A percentile compares a stretch with the other conserved stretches of the same genome.
Conservation (phyloP, 441 rosid species). For the Erodium texanum region DNA sequence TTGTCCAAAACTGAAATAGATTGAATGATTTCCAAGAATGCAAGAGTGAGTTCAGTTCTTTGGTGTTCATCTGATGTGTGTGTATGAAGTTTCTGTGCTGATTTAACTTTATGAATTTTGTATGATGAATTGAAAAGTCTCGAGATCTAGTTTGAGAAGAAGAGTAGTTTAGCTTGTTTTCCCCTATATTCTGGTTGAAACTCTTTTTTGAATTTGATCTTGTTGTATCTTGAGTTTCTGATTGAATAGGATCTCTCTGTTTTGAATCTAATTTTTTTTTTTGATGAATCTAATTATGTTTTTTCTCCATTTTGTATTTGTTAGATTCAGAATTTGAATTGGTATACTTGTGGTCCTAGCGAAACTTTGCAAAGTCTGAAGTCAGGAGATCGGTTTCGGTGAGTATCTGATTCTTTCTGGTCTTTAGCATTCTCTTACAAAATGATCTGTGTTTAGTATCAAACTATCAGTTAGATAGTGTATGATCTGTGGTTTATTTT, state of each 20-base stretch:
- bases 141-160: not conserved
- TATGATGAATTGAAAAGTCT: not conserved
- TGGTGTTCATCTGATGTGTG: not conserved
- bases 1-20: too few relatives aligned
- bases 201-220: not conserved
- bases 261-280: not conserved
- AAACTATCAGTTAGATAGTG: not conserved
- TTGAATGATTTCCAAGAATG: not conserved
- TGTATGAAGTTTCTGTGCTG: not conserved
- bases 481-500: not conserved
- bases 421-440: not conserved
- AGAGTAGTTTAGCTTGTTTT: not conserved
- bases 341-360: not conserved
- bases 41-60: not conserved
- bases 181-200: not conserved
- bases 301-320: not conserved
- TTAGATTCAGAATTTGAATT: not conserved
- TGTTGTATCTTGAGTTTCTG: not conserved
- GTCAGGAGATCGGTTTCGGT: not conserved
- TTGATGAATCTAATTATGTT: not conserved
- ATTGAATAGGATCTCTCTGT: not conserved
- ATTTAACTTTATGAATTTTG: not conserved
- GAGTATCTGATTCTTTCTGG: constrained; percentile 1
- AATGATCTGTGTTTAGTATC: too few relatives aligned
- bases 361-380: not conserved